Evolutionary conservation across 2,329 filamentous ascomycete species (phyloP).

Genomic region (Colletotrichum simmondsii): DNA sequence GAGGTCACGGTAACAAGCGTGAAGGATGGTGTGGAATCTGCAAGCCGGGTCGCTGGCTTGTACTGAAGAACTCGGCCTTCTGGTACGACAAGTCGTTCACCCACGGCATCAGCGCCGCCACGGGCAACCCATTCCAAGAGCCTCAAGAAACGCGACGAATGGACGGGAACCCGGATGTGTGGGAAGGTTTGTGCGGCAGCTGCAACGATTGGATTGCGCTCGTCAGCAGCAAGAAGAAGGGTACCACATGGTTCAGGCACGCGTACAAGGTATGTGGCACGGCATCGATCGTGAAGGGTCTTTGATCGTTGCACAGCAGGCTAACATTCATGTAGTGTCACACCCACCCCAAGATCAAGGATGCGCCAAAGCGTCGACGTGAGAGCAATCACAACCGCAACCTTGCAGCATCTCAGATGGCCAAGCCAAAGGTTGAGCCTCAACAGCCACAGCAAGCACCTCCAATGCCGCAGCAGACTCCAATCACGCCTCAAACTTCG

Average conservation of each 20-base stretch:
- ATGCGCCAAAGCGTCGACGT: slow-evolving; percentile 74
- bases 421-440: slow-evolving; percentile 60
- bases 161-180: slow-evolving; percentile 83
- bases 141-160: slow-evolving; percentile 80
- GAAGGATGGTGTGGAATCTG: slow-evolving; percentile 93
- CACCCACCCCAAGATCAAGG: slow-evolving; percentile 77
- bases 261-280: slow-evolving; percentile 78
- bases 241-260: slow-evolving; percentile 92
- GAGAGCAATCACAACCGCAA: slow-evolving; percentile 66
- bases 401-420: slow-evolving; percentile 53
- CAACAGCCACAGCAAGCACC: slow-evolving; percentile 41
- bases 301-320: slow-evolving; percentile 31
- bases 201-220: slow-evolving; percentile 85
- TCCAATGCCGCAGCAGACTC: slow-evolving; percentile 35
- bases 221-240: slow-evolving; percentile 89
- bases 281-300: neutral
- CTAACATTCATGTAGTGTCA: slow-evolving; percentile 64
- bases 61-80: slow-evolving; percentile 89
- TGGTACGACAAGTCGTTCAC: slow-evolving; percentile 96
- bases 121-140: slow-evolving; percentile 81
- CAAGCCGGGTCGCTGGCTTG: slow-evolving; percentile 86
- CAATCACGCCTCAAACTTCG: slow-evolving; percentile 56
- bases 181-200: slow-evolving; percentile 82
- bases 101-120: slow-evolving; percentile 86
- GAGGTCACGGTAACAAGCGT: slow-evolving; percentile 86